Conservation (phyloP, 1,139 yeast species). For the Hansenula sp. region DNA sequence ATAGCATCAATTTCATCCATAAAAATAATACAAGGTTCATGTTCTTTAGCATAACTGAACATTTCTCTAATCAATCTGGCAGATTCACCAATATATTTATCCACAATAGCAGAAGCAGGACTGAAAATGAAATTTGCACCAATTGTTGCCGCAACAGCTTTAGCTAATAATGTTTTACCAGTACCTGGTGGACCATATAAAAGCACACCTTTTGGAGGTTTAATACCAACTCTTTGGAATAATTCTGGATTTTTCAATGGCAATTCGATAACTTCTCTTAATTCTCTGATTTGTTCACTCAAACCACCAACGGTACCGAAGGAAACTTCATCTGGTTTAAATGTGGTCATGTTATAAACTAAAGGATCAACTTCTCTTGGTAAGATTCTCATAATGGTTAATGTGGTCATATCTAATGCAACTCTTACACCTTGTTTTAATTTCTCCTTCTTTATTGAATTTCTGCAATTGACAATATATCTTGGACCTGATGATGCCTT, state of each 20-base stretch:
- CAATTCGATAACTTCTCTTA: constrained; percentile 95
- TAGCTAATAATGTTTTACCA: constrained; percentile 92
- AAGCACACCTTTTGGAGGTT: constrained; percentile 96
- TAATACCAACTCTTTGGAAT: constrained; percentile 92
- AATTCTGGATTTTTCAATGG: constrained; percentile 97
- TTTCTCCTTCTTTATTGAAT: constrained; percentile 78
- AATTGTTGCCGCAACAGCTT: constrained; percentile 97
- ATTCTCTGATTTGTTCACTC: constrained; percentile 91
- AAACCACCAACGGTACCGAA: constrained; percentile 97
- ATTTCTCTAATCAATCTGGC: constrained; percentile 96
- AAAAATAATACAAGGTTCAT: constrained; percentile 97
- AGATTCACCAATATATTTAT: constrained; percentile 97
- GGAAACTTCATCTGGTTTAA: constrained; percentile 94
- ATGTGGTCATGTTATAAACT: constrained; percentile 97
- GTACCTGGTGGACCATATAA: constrained; percentile 99
- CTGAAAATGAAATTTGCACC: constrained; percentile 98
- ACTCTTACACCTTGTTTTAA: constrained; percentile 94
- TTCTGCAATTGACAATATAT: constrained; percentile 95
- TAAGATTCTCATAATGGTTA: constrained; percentile 94
- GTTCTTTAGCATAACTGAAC: constrained; percentile 98
- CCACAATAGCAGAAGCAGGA: constrained; percentile 98
- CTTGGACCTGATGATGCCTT: constrained; percentile 98
- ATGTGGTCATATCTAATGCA: constrained; percentile 94
- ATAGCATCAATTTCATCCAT: constrained; percentile 99
- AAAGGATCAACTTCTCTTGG: constrained; percentile 99